Conservation (phyloP, 352 stramenopile genomes). For the Peronosclerospora sorghi region DNA sequence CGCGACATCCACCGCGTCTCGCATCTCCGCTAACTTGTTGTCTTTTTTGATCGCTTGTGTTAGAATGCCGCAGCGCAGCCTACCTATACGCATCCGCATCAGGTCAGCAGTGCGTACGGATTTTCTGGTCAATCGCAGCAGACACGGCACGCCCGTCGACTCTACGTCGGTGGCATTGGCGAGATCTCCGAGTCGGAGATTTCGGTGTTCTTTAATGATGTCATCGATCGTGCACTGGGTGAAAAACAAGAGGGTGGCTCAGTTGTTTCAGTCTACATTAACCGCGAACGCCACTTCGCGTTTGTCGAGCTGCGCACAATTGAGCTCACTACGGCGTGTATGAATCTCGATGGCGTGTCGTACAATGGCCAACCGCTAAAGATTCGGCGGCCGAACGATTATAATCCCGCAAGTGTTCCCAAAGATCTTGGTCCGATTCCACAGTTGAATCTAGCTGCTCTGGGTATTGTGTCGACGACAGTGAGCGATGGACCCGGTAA, state of each 20-base stretch:
- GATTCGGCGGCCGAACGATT: conserved; percentile 96
- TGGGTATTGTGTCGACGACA: conserved; percentile 92
- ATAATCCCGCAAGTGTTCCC: conserved; percentile 88
- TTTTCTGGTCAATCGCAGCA: conserved; percentile 72
- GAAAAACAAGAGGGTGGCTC: conserved; percentile 64
- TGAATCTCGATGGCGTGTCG: conserved; percentile 92
- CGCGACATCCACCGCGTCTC: conserved; percentile 10
- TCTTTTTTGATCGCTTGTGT: conserved; percentile 12
- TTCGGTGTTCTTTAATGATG: conserved; percentile 86
- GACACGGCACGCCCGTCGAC: conserved; percentile 89
- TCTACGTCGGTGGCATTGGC: conserved; percentile 94
- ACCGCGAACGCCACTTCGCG: conserved; percentile 92
- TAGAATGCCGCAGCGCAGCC: conserved; percentile 11
- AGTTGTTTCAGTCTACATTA: conserved; percentile 91
- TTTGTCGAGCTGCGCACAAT: conserved; percentile 97
- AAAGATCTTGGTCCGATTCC: conserved; percentile 79
- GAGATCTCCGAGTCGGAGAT: conserved; percentile 82
- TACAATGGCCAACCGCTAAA: conserved; percentile 92
- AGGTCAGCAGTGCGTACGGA: conserved; percentile 6
- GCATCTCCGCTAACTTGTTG: conserved; percentile 19
- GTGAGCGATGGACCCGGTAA: conserved; percentile 96
- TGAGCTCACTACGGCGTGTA: conserved; percentile 92
- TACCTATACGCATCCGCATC: conserved; percentile 16
- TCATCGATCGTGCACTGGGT: conserved; percentile 79
- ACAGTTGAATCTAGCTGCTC: conserved; percentile 78